Conservation (phyloP, 768 basidiomycete genomes). For the Suillus variegatus region DNA sequence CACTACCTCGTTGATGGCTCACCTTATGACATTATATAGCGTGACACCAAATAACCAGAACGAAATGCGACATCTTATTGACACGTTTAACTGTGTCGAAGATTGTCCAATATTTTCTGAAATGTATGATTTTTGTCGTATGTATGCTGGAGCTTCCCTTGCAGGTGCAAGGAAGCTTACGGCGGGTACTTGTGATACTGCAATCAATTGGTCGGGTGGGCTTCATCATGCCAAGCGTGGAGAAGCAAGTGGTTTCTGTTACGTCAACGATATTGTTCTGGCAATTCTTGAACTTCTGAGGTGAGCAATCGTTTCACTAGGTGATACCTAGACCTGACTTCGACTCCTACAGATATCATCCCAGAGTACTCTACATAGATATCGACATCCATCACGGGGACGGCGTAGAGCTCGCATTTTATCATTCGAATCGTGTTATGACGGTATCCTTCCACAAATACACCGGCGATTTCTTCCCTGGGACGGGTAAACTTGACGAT, state of each 20-base stretch:
- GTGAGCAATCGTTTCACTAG: slow-evolving; percentile 38
- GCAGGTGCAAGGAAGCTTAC: slow-evolving; percentile 89
- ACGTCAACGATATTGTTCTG: slow-evolving; percentile 95
- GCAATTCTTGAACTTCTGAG: slow-evolving; percentile 90
- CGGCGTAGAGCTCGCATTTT: slow-evolving; percentile 97
- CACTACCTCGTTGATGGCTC: slow-evolving; percentile 1
- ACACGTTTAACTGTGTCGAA: slow-evolving; percentile 92
- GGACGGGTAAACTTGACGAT: slow-evolving; percentile 94
- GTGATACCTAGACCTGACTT: slow-evolving; percentile 1
- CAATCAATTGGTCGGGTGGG: slow-evolving; percentile 99
- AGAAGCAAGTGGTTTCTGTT: slow-evolving; percentile 98
- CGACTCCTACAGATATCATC: slow-evolving; percentile 66
- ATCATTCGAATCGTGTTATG: slow-evolving; percentile 97
- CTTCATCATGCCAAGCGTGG: slow-evolving; percentile 98
- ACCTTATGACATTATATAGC: slow-evolving; percentile 39
- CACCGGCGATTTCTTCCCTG: slow-evolving; percentile 97
- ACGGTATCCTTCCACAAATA: slow-evolving; percentile 99
- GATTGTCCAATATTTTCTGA: slow-evolving; percentile 97
- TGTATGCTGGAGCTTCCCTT: slow-evolving; percentile 92
- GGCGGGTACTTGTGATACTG: slow-evolving; percentile 88
- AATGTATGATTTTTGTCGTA: slow-evolving; percentile 90
- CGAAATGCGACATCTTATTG: slow-evolving; percentile 75
- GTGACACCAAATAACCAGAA: slow-evolving; percentile 78
- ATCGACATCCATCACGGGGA: slow-evolving; percentile 99
- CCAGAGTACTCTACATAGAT: slow-evolving; percentile 96